A percentile compares a stretch with the other conserved stretches of the same genome.
Conservation (phyloP, 176 grass and related monocot genomes). For the Triticum timopheevii region DNA sequence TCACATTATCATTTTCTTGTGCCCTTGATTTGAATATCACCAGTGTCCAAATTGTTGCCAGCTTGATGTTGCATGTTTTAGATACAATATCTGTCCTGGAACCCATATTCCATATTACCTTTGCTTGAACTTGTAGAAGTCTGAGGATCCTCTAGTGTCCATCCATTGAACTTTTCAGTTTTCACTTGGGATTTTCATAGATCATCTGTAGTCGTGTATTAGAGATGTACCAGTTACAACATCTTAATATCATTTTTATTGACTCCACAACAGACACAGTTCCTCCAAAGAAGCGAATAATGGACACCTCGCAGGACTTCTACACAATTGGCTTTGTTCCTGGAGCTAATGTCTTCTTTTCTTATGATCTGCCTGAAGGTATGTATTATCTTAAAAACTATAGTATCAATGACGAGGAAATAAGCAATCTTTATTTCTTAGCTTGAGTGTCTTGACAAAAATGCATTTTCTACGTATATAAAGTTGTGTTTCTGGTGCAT, state of each 20-base stretch:
- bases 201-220: constrained; percentile 11
- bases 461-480: not conserved
- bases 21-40: constrained; percentile 4
- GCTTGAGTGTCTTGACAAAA: not conserved
- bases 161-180: not conserved
- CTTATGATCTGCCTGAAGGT: constrained; percentile 91
- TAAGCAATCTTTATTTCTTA: not conserved
- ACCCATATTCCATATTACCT: constrained; percentile 4
- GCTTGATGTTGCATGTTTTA: not conserved
- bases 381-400: constrained; percentile 18
- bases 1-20: not conserved
- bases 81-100: not conserved
- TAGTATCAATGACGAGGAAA: constrained; percentile 20
- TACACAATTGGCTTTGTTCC: constrained; percentile 83
- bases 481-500: not conserved
- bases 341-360: constrained; percentile 86
- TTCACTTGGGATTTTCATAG: not conserved
- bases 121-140: constrained; percentile 15
- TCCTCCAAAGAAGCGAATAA: constrained; percentile 82
- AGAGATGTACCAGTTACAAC: not conserved
- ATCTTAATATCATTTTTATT: constrained; percentile 21
- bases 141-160: not conserved
- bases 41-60: not conserved
- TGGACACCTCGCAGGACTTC: constrained; percentile 84
- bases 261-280: constrained; percentile 76